A percentile compares a stretch with the other conserved stretches of the same genome.
Evolutionary conservation across 2,329 filamentous ascomycete species (phyloP).

Genomic region (Fusarium pseudonygamai): DNA sequence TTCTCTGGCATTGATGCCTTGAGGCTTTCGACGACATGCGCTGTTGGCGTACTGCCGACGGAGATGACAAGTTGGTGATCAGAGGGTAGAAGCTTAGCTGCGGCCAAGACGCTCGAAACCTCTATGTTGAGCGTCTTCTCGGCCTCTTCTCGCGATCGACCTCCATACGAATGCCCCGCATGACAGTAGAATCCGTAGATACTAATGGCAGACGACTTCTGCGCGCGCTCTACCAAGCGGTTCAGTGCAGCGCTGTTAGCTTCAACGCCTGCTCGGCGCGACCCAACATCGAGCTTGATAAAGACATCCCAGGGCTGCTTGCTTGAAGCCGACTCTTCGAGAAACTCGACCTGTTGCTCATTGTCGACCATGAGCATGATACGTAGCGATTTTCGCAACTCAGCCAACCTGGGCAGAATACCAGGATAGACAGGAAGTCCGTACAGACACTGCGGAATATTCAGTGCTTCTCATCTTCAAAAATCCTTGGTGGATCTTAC

Average conservation of each 20-base stretch:
- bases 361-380: conserved; percentile 52
- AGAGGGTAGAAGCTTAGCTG: conserved; percentile 43
- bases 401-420: conserved; percentile 44
- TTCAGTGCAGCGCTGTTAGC: conserved; percentile 40
- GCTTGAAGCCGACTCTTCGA: conserved; percentile 38
- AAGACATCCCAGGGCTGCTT: conserved; percentile 47
- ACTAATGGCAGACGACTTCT: conserved; percentile 42
- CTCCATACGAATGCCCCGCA: conserved; percentile 50
- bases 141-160: conserved; percentile 45
- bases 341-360: conserved; percentile 44
- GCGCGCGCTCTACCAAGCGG: conserved; percentile 41
- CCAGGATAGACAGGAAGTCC: conserved; percentile 52
- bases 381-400: conserved; percentile 43
- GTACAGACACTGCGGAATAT: conserved; percentile 46
- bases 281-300: conserved; percentile 51
- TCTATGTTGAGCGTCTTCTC: conserved; percentile 45
- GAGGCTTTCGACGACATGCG: conserved; percentile 48
- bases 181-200: conserved; percentile 53
- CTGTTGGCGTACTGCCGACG: conserved; percentile 50
- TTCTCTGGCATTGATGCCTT: conserved; percentile 44
- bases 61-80: conserved; percentile 45
- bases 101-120: conserved; percentile 44
- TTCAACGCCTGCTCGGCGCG: conserved; percentile 47
- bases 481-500: conserved; percentile 28
- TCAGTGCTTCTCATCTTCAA: neutral